Evolutionary conservation across 73 alveolate species (phyloP), one percentile per base, ranked within the genome.

Genomic region (Paramecium sonneborni): DNA sequence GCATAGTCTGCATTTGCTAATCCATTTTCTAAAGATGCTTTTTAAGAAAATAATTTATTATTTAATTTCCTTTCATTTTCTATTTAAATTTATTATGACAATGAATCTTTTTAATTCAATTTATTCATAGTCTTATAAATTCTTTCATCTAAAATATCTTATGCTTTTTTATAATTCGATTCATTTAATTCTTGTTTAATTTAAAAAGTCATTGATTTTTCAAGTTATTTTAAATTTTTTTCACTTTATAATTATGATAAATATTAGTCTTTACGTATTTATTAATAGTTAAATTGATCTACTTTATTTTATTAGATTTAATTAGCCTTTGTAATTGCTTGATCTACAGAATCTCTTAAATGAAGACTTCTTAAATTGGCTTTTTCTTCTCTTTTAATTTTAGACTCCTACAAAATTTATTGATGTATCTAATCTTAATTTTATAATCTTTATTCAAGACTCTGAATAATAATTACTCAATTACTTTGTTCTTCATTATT

Each of bases 1-100:
- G 76, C 90, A 23, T 44, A 23, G 18, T 41, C 43, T 0, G 30
- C 70, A 18, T 44, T 44, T 20, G 26, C 2, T 46, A 79, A 43
- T 43, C 90, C 76, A 23, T 43, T 20, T 21, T 46, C 74, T 10
- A 37, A 44, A 7, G 41, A 14, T 7, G 72, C 90, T 79, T 79
- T 21, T 44, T 79, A 5, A 20, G 14, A 26, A 23, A 43, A 39
- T 24, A 79, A 24, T 79, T 43, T 79, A 3, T 38, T 26, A 11
- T 76, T 14, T 21, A 76, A n/a, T 76, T 39, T 76, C 44, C 88
- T 76, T 9, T 79, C 69, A 23, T 79, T 41, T 46, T 43, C 90
- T 24, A 38, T 11, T 43, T 20, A 21, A 5, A 79, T 79, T 79
- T 79, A 12, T 21, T 24, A 30, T 10, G 90, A 43, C 18, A 79